Conservation (phyloP, 495 filamentous ascomycete genomes). For the Trichoderma asperelloides region DNA sequence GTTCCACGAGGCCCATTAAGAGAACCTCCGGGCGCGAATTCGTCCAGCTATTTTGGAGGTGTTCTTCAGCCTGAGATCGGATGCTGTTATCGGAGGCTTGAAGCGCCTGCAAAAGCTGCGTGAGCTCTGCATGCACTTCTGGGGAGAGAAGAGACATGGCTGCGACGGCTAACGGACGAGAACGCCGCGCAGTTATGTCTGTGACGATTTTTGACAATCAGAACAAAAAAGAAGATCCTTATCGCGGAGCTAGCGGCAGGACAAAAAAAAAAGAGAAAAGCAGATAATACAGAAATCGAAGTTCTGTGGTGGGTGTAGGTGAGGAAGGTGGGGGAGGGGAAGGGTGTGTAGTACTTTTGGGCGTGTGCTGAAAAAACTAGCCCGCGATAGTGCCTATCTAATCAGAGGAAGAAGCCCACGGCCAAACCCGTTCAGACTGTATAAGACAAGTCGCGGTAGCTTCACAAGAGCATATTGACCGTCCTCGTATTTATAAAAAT, state of each 20-base stretch:
- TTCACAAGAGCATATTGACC: too few species aligned
- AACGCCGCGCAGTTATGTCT: conserved; percentile 5
- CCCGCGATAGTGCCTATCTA: background rate
- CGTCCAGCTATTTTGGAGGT: conserved; percentile 84
- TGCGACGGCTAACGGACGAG: conserved; percentile 4
- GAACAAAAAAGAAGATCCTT: background rate
- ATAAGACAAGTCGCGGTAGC: too few species aligned
- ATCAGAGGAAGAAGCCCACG: too few species aligned
- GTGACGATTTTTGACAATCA: background rate
- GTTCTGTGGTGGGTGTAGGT: background rate
- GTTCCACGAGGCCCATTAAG: conserved; percentile 88
- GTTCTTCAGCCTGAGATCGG: conserved; percentile 79
- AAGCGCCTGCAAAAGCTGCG: conserved; percentile 74
- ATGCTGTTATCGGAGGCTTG: conserved; percentile 82
- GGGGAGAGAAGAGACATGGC: conserved; percentile 76
- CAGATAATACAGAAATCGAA: background rate
- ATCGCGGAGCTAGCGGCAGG: background rate
- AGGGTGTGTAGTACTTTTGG: conserved; percentile 3
- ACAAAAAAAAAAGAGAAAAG: background rate
- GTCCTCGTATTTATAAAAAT: too few species aligned
- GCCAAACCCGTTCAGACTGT: too few species aligned
- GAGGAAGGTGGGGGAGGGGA: conserved; percentile 6
- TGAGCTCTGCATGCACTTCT: conserved; percentile 72
- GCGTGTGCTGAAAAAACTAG: background rate
- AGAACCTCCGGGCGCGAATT: conserved; percentile 69